A percentile compares a stretch with the other conserved stretches of the same genome.
Conservation (phyloP, 495 filamentous ascomycete species). For the Evansstolkia leycettana region DNA sequence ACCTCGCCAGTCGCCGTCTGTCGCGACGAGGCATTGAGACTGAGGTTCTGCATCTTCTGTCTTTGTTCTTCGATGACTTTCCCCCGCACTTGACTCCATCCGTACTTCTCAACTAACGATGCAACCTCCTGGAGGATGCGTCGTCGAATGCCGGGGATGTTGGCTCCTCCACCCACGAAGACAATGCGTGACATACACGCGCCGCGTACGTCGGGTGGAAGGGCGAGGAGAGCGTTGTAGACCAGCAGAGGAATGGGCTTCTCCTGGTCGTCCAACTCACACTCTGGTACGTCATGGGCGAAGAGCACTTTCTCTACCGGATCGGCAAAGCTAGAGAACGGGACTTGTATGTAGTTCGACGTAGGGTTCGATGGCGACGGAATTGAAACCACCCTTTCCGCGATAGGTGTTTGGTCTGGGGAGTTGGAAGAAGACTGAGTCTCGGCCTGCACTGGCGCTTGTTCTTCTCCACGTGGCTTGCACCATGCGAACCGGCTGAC, state of each 20-base stretch:
- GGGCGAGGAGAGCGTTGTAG: constrained; percentile 59
- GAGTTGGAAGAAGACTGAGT: too few relatives aligned
- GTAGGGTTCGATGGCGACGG: constrained; percentile 31
- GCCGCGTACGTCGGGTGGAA: constrained; percentile 71
- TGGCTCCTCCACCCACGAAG: constrained; percentile 71
- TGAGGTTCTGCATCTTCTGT: constrained; percentile 35
- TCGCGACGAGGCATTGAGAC: constrained; percentile 12
- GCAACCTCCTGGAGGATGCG: constrained; percentile 68
- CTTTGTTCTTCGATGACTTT: constrained; percentile 45
- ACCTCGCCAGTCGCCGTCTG: too few relatives aligned
- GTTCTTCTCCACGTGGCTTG: constrained; percentile 18
- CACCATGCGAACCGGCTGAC: constrained; percentile 69
- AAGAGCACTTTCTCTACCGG: constrained; percentile 72
- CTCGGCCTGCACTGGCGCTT: too few relatives aligned
- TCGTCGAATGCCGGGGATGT: constrained; percentile 68
- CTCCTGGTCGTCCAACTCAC: constrained; percentile 75
- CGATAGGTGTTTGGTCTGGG: constrained; percentile 5
- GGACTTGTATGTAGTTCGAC: constrained; percentile 34
- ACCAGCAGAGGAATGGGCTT: constrained; percentile 59
- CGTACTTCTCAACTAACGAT: constrained; percentile 44
- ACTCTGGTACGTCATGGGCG: constrained; percentile 32
- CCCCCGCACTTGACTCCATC: constrained; percentile 67
- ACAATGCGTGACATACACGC: constrained; percentile 85
- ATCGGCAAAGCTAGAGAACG: constrained; percentile 54
- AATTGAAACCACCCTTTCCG: constrained; percentile 20